Evolutionary conservation across 2,329 filamentous ascomycete species (phyloP).

Genomic region (Plectosphaerella sp.): DNA sequence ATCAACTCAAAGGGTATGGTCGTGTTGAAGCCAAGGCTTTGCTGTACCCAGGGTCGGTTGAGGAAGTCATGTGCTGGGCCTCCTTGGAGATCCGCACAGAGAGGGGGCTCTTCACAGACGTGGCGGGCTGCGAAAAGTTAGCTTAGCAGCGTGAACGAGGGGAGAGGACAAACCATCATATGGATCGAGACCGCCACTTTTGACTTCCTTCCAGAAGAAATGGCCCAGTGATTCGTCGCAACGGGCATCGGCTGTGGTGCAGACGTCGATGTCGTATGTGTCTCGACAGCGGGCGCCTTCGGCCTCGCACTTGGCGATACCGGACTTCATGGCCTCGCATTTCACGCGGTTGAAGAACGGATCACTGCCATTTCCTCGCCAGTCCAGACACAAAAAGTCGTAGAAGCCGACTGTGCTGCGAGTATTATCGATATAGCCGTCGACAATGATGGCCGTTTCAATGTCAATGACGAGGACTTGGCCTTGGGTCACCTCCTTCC

Average conservation of each 20-base stretch:
- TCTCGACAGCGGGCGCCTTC: background rate
- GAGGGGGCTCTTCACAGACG: background rate
- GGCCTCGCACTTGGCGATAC: background rate
- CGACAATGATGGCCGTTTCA: conserved; percentile 12
- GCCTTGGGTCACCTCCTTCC: conserved; percentile 2
- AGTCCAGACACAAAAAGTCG: conserved; percentile 12
- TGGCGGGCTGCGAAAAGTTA: background rate
- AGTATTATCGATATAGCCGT: conserved; percentile 10
- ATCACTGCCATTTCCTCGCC: background rate
- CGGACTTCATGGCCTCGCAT: conserved; percentile 5
- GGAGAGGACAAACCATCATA: background rate
- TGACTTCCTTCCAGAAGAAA: background rate
- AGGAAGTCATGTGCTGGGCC: background rate
- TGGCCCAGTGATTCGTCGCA: background rate
- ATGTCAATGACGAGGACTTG: conserved; percentile 8
- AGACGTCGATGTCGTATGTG: background rate
- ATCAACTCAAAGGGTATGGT: background rate
- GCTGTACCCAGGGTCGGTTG: background rate
- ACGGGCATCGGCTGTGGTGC: background rate
- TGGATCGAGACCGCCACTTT: conserved; percentile 1
- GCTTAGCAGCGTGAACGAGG: too few relatives aligned
- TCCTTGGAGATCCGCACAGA: background rate
- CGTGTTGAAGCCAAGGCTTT: background rate
- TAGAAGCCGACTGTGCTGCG: conserved; percentile 6
- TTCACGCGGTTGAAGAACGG: conserved; percentile 1